These are phyloP conservation scores for Aspergillus nidulans DNA, from an alignment of 495 filamentous ascomycete genomes.

Conservation along the genomic window DNA sequence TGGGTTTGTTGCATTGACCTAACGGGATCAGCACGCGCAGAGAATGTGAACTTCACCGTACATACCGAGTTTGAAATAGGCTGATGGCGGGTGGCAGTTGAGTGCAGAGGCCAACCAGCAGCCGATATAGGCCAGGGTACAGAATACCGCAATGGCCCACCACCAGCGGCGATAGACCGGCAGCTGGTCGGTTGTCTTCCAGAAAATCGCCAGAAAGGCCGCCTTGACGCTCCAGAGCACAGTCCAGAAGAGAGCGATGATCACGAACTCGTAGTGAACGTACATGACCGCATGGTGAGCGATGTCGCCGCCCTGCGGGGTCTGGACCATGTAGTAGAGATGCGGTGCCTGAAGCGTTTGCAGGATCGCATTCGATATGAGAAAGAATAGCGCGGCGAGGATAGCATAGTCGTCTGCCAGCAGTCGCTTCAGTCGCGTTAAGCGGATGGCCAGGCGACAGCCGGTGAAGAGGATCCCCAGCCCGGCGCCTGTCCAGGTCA, in stretches of 20 bases:
- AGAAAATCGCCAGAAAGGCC: constrained; percentile 44
- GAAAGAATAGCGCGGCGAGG: constrained; percentile 29
- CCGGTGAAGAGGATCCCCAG: constrained; percentile 35
- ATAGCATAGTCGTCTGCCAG: constrained; percentile 41
- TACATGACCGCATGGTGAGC: constrained; percentile 20
- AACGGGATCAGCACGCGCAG: neutral
- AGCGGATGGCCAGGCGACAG: constrained; percentile 35
- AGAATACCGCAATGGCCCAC: constrained; percentile 33
- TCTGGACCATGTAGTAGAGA: constrained; percentile 34
- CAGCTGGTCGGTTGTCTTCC: constrained; percentile 36
- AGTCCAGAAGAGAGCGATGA: constrained; percentile 45
- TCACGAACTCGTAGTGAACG: constrained; percentile 37
- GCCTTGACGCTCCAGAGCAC: constrained; percentile 45
- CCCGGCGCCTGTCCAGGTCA: constrained; percentile 25
- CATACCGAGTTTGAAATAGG: constrained; percentile 38
- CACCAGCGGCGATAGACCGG: constrained; percentile 33
- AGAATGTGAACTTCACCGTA: neutral
- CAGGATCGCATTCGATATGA: constrained; percentile 35
- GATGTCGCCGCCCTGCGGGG: constrained; percentile 24
- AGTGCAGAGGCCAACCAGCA: constrained; percentile 30
- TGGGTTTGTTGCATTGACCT: constrained; percentile 17
- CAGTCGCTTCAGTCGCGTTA: constrained; percentile 24
- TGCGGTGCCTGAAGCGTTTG: constrained; percentile 42
- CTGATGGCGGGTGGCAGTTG: constrained; percentile 35
- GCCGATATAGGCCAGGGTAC: constrained; percentile 30